Base-by-base conservation (phyloP, 768 basidiomycete species). In the Rhizopogon vulgaris region DNA sequence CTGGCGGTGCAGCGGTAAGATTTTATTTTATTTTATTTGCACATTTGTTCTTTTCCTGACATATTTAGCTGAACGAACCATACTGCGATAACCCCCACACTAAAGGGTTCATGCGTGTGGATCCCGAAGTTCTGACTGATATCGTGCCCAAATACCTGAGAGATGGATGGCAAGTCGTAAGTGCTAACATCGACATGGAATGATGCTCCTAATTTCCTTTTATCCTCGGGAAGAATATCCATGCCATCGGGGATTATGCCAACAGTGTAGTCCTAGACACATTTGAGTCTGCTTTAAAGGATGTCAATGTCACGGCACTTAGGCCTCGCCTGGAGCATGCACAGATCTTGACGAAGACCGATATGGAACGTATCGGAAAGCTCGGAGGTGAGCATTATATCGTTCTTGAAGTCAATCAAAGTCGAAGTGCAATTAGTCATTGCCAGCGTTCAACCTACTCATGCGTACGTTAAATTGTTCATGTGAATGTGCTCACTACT, bases 111-210 rank as follows among this genome's bases (percentile, higher is more conserved):
- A 82, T 96, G 83, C 79, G 91, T 47, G 73, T 83, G 15, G 74
- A 79, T 18, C 71, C 83, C 11, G 76, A 85, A 3, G 70, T 79
- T 38, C 74, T 94, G 42, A 75, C 74, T 38, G 71, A 78, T 30
- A 72, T 84, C 18, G 82, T 94, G 51, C 79, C 80, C 5, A 76
- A 73, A 51, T 94, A 88, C 67, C 65, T 94, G 56, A 72, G 76
- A 41, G 87, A 90, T 65, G 88, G 85, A 2, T 94, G 92, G 91
- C 91, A 95, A 76, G 89, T 92, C 55, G 92, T 92, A 64, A 68
- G 87, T 73, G 32, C 38, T 28, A 1, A 9, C 32, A 15, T 15
- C 38, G 38, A 34, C 12, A 37, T 48, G 25, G 25, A 28, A 17
- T 5, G 30, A 34, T 38, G 28, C 18, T 2, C 18, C 17, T 5